Percentiles rank a stretch among this genome's conserved stretches.
Conservation (phyloP, 352 stramenopile species). For the Sclerospora graminicola region DNA sequence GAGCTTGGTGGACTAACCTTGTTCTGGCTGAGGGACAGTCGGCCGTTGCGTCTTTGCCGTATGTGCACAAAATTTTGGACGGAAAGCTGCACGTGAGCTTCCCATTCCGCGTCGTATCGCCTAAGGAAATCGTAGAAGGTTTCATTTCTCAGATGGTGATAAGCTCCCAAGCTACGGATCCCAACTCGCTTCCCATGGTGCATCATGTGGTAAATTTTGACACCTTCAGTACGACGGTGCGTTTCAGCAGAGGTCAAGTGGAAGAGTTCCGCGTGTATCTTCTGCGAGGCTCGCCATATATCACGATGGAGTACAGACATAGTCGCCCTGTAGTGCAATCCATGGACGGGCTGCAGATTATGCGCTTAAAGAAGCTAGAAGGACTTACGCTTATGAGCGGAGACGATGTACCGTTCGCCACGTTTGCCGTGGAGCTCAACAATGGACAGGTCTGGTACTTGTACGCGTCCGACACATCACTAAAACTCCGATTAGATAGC, state of each 20-base stretch:
- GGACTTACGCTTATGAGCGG: slow-evolving; percentile 35
- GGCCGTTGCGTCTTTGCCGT: slow-evolving; percentile 56
- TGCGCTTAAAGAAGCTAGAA: slow-evolving; percentile 35
- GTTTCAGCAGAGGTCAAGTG: slow-evolving; percentile 30
- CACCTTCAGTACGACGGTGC: slow-evolving; percentile 48
- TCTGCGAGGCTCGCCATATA: slow-evolving; percentile 70
- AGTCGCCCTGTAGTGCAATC: slow-evolving; percentile 45
- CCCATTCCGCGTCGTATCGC: slow-evolving; percentile 67
- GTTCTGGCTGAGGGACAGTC: slow-evolving; percentile 53
- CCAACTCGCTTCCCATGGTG: slow-evolving; percentile 5
- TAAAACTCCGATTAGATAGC: slow-evolving; percentile 31
- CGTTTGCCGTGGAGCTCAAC: slow-evolving; percentile 40
- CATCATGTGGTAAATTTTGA: slow-evolving; percentile 67
- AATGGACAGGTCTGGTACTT: slow-evolving; percentile 61
- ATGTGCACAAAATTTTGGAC: slow-evolving; percentile 42
- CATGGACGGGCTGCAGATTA: slow-evolving; percentile 37
- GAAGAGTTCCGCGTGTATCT: slow-evolving; percentile 48
- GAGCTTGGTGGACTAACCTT: slow-evolving; percentile 77
- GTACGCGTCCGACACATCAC: slow-evolving; percentile 38
- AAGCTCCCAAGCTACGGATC: slow-evolving; percentile 10
- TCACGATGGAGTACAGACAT: slow-evolving; percentile 57
- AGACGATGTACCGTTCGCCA: slow-evolving; percentile 30
- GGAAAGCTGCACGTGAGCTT: slow-evolving; percentile 63
- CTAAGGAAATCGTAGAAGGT: slow-evolving; percentile 47
- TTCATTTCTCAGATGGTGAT: slow-evolving; percentile 64